Percentiles rank a stretch among this genome's conserved stretches.
phyloP scores from a whole-genome alignment of 2,329 filamentous ascomycete species.

The Hymenoscyphus infarciens region DNA sequence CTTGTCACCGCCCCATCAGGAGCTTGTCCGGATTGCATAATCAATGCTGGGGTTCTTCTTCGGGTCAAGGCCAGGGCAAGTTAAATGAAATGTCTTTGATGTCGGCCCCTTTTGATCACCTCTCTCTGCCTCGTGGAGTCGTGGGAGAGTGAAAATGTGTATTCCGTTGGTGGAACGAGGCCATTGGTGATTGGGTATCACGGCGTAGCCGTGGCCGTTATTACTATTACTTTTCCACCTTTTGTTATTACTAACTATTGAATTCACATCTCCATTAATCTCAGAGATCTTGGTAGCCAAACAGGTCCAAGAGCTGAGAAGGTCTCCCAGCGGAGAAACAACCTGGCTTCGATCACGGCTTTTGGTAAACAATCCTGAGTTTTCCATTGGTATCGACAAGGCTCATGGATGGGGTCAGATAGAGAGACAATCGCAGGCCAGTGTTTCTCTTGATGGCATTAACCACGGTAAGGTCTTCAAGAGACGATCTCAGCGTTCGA shows the following conservation, averaged over 20 bases:
- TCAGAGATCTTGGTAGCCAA: neutral
- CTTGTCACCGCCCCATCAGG: constrained; percentile 1
- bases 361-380: neutral
- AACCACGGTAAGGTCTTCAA: neutral
- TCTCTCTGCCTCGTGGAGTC: constrained; percentile 1
- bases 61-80: constrained; percentile 10
- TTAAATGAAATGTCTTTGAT: constrained; percentile 13
- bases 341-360: constrained; percentile 4
- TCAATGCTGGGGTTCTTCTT: constrained; percentile 13
- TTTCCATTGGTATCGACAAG: neutral
- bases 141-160: neutral
- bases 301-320: neutral
- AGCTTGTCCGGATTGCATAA: constrained; percentile 14
- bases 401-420: neutral
- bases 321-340: constrained; percentile 1
- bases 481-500: neutral
- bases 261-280: neutral
- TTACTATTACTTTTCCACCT: constrained; percentile 1
- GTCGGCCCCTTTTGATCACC: constrained; percentile 8
- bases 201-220: neutral
- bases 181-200: neutral
- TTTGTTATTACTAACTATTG: constrained; percentile 2
- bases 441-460: neutral
- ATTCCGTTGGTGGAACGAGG: neutral
- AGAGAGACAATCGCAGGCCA: neutral